A percentile compares a stretch with the other conserved stretches of the same genome.
These are phyloP conservation scores for Plasmodium inui DNA, from an alignment of 169 alveolate species.

Conservation along the genomic window DNA sequence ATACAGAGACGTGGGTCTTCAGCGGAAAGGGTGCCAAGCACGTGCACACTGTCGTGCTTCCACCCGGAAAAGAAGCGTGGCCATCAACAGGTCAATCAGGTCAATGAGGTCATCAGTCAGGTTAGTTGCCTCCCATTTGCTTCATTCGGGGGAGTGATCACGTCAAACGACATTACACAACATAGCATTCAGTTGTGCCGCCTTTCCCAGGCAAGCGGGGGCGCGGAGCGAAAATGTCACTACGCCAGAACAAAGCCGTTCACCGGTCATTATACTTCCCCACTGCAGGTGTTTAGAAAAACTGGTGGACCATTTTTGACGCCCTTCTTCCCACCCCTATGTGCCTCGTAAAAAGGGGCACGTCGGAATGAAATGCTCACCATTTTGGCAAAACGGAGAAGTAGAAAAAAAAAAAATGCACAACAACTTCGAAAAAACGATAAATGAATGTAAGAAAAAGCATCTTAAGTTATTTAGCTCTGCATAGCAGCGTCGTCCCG, in stretches of 20 bases:
- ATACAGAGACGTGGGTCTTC: not conserved
- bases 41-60: not conserved
- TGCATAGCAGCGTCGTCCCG: not conserved
- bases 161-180: not conserved
- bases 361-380: not conserved
- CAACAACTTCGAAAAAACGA: not conserved
- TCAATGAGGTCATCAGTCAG: not conserved
- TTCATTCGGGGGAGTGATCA: not conserved
- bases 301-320: not conserved
- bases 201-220: not conserved
- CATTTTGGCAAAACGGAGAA: not conserved
- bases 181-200: not conserved
- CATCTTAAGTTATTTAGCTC: not conserved
- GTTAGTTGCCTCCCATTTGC: not conserved
- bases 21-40: not conserved
- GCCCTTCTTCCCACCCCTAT: not conserved
- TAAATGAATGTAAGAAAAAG: slow-evolving; percentile 1
- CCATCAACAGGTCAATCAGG: not conserved
- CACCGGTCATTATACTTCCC: not conserved
- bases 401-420: not conserved
- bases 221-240: not conserved
- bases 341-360: not conserved
- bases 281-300: not conserved
- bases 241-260: not conserved
- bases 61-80: not conserved